Evolutionary conservation across 768 basidiomycete genomes (phyloP).

Genomic region (Termitomyces sp.): DNA sequence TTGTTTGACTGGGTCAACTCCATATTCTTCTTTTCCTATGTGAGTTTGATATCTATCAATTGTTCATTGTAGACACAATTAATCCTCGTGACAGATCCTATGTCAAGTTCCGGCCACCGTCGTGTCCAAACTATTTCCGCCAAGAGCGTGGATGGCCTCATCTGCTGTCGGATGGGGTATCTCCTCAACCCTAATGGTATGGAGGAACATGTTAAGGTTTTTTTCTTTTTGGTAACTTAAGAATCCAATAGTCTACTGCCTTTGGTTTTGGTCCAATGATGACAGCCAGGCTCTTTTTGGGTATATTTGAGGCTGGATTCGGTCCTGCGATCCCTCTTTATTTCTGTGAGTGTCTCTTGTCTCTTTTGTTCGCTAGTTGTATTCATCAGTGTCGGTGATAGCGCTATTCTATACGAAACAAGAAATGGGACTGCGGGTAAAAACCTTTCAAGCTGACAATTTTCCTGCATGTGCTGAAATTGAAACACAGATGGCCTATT

Average conservation of each 20-base stretch:
- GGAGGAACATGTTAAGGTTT: constrained; percentile 6
- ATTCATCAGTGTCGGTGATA: constrained; percentile 22
- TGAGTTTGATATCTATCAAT: constrained; percentile 22
- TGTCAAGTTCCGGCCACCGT: constrained; percentile 67
- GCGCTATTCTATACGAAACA: constrained; percentile 75
- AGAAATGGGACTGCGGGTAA: constrained; percentile 68
- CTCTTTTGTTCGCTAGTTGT: neutral
- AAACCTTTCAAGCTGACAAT: constrained; percentile 2
- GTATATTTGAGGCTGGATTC: constrained; percentile 76
- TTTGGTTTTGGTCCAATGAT: constrained; percentile 61
- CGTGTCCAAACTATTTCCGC: constrained; percentile 63
- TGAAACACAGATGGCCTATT: constrained; percentile 55
- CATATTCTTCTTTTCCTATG: constrained; percentile 78
- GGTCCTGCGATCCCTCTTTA: constrained; percentile 77
- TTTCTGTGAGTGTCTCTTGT: constrained; percentile 49
- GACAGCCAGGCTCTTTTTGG: constrained; percentile 57
- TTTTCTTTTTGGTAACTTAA: neutral
- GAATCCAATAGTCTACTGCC: constrained; percentile 47
- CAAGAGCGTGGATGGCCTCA: constrained; percentile 62
- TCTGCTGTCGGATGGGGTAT: constrained; percentile 73
- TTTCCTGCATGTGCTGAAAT: neutral
- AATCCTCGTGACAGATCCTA: constrained; percentile 47
- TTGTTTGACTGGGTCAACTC: constrained; percentile 81
- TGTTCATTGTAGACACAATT: neutral
- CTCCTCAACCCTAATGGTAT: constrained; percentile 70